Evolutionary conservation across 345 rosid genomes (phyloP).

Genomic region (Brassica incana): DNA sequence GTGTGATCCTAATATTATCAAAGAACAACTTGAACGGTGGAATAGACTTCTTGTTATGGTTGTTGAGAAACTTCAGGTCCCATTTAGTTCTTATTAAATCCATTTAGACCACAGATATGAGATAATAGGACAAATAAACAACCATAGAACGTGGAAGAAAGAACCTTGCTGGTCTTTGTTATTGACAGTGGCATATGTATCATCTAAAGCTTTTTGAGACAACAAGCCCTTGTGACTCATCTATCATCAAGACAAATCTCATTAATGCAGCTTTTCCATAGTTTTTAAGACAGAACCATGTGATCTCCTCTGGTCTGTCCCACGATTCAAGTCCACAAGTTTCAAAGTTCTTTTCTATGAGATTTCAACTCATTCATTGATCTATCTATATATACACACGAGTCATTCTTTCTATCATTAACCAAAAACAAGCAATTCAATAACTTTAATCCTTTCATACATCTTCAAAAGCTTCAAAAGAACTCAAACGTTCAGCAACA

Average conservation of each 20-base stretch:
- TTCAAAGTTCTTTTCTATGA: conserved; percentile 14
- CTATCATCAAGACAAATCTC: conserved; percentile 9
- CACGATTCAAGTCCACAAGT: conserved; percentile 22
- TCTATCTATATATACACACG: conserved; percentile 15
- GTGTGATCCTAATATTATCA: background rate
- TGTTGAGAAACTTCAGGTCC: conserved; percentile 27
- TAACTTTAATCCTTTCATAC: background rate
- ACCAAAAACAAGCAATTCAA: background rate
- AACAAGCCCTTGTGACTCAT: conserved; percentile 23
- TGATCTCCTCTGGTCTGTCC: conserved; percentile 22
- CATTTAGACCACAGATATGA: background rate
- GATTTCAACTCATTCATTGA: conserved; percentile 5
- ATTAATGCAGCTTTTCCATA: background rate
- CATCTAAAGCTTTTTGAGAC: background rate
- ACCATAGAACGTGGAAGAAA: conserved; percentile 23
- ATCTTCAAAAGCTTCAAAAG: background rate
- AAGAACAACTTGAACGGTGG: conserved; percentile 10
- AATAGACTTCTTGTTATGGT: conserved; percentile 17
- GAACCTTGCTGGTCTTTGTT: conserved; percentile 12
- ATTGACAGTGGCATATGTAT: background rate
- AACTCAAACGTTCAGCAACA: background rate
- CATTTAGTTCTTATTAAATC: conserved; percentile 3
- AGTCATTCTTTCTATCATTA: background rate
- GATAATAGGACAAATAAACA: background rate
- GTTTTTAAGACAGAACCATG: conserved; percentile 30